Evolutionary conservation across 176 grass and related monocot species (phyloP).

Genomic region (Rhynchospora pubera): DNA sequence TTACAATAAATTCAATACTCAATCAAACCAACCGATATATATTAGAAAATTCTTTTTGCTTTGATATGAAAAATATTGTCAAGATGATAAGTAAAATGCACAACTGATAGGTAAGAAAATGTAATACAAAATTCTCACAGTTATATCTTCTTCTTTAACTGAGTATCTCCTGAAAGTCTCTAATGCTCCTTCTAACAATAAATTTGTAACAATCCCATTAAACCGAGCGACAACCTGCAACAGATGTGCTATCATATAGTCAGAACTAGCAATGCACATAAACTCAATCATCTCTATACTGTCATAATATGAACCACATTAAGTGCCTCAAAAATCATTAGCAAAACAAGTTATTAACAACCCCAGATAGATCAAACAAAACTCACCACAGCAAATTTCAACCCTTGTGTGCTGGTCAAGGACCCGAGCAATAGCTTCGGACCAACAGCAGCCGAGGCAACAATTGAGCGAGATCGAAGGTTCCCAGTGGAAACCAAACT

Average conservation of each 20-base stretch:
- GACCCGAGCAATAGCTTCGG: constrained; percentile 73
- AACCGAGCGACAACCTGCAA: constrained; percentile 88
- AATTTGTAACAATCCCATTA: constrained; percentile 79
- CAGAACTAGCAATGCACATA: background rate
- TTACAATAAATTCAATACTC: too few species aligned
- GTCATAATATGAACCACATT: background rate
- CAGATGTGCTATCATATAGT: background rate
- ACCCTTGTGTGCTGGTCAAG: constrained; percentile 46
- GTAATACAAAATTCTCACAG: constrained; percentile 31
- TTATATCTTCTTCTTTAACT: constrained; percentile 73
- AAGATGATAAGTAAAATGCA: too few species aligned
- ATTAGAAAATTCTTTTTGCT: too few species aligned
- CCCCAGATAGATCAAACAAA: background rate
- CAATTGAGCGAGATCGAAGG: constrained; percentile 15
- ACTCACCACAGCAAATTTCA: constrained; percentile 78
- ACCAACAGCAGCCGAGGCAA: constrained; percentile 25
- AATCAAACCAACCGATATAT: too few species aligned
- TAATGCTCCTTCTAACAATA: constrained; percentile 76
- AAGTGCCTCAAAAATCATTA: background rate
- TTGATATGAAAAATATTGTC: too few species aligned
- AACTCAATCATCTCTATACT: background rate
- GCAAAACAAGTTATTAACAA: background rate
- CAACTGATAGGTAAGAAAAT: background rate
- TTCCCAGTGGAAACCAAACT: constrained; percentile 13
- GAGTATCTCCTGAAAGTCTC: constrained; percentile 76